Base-by-base conservation (phyloP, 164 flowering plant genomes). In the Vitis amurensis region DNA sequence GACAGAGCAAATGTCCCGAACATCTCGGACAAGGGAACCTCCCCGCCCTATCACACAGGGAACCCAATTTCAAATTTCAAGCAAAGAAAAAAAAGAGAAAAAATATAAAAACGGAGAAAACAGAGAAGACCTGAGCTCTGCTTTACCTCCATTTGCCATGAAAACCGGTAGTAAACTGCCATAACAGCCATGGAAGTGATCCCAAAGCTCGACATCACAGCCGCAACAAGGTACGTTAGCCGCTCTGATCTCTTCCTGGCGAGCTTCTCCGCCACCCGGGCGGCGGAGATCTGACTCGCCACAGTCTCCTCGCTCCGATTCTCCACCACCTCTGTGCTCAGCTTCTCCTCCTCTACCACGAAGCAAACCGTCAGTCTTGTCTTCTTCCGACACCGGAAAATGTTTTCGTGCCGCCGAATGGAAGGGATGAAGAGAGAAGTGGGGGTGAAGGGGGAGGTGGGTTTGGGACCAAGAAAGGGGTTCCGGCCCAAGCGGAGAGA, bases 141-240 rank as follows among this genome's bases (percentile, higher is more conserved):
- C 6, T 0, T 11, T 56, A 91, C 98, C 93, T 93, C 91, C 89
- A 93, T 83, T 82, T 91, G 97, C 95, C 97, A 93, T 16, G 80
- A 73, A 74, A 93, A 93, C 63, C 98, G 74, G 74, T 85, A 91
- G 73, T 93, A 93, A 74, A 91, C 97, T 11, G 98, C 84, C 80
- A 88, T 77, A 27, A 84, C 72, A 23, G 97, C 93, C 94, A 93
- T 79, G 68, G 94, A 88, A 47, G 92, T 91, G 31, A 93, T 80
- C 4, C 98, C 98, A 15, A 89, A 80, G 68, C 81, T 91, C 31
- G 98, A 93, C 92, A 93, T 82, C 4, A 93, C 80, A 9, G 98
- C 98, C 3, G 98, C 98, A 8, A 90, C 76, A 8, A 93, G 80
- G 48, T 93, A 93, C 58, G 97, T 90, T 50, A 69, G 72, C 80